These are phyloP conservation scores for Prinsepia uniflora DNA, from an alignment of 306 rosid species.

Conservation along the genomic window DNA sequence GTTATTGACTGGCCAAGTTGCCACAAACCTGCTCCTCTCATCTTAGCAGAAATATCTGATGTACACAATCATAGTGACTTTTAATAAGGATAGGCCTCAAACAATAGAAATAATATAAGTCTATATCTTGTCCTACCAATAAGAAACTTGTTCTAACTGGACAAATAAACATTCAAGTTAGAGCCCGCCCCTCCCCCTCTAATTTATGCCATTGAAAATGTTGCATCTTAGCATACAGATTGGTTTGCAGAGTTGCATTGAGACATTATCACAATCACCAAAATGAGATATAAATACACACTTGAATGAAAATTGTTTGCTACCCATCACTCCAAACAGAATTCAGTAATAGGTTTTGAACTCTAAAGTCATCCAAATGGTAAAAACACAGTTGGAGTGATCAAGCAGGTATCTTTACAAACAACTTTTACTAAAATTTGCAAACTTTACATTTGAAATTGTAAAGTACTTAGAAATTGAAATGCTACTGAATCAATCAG, in stretches of 20 bases:
- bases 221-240: background rate
- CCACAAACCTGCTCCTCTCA: constrained; percentile 22
- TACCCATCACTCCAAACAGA: too few relatives aligned
- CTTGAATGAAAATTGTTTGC: too few relatives aligned
- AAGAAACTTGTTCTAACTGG: background rate
- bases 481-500: constrained; percentile 7
- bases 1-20: constrained; percentile 70
- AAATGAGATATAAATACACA: background rate
- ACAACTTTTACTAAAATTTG: background rate
- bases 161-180: background rate
- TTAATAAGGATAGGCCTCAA: background rate
- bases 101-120: background rate
- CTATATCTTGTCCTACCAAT: background rate
- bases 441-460: background rate
- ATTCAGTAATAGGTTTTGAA: too few relatives aligned
- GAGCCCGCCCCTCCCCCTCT: too few relatives aligned
- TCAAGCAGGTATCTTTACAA: constrained; percentile 12
- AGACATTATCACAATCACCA: background rate
- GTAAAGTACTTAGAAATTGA: background rate
- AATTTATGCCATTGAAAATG: background rate
- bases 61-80: background rate
- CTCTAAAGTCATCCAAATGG: constrained; percentile 1
- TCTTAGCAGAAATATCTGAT: constrained; percentile 6
- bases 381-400: constrained; percentile 6
- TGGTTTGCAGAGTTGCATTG: background rate